Percentiles rank a stretch among this genome's conserved stretches.
phyloP scores from a whole-genome alignment of 2,329 filamentous ascomycete species.

The Parafenestella ontariensis region DNA sequence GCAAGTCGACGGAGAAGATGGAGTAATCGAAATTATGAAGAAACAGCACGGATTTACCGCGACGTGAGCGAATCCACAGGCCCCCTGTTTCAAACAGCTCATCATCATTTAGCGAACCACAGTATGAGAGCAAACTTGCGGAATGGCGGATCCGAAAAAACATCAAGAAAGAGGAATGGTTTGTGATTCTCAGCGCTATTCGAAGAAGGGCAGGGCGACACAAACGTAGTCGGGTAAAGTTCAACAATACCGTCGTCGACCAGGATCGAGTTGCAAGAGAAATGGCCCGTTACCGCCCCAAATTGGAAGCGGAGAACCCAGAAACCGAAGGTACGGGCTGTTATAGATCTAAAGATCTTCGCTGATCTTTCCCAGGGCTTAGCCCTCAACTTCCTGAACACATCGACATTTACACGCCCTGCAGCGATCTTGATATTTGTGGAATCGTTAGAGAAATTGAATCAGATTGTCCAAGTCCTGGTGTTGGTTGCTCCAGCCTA shows the following conservation, averaged over 20 bases:
- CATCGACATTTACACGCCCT: too few relatives aligned
- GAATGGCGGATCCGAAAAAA: slow-evolving; percentile 3
- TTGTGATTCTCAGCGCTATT: background rate
- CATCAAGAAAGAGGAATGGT: slow-evolving; percentile 2
- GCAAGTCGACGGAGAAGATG: background rate
- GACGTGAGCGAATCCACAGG: background rate
- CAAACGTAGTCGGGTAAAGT: background rate
- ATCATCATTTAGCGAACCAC: background rate
- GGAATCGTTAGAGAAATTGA: too few relatives aligned
- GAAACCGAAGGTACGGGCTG: background rate
- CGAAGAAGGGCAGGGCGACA: background rate
- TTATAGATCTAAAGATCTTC: background rate
- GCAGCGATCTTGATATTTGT: too few relatives aligned
- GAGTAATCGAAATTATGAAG: background rate
- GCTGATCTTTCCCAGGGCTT: background rate
- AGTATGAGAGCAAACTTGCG: slow-evolving; percentile 1
- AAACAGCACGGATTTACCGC: background rate
- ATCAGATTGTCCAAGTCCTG: too few relatives aligned
- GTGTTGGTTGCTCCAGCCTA: too few relatives aligned
- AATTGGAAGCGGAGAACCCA: background rate
- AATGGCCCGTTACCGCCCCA: background rate
- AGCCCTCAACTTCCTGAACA: too few relatives aligned
- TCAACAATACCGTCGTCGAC: background rate
- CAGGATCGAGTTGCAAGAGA: background rate
- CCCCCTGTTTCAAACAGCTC: background rate